These are phyloP conservation scores for Scheffersomyces spartinae DNA, from an alignment of 805 yeast species.

Conservation along the genomic window DNA sequence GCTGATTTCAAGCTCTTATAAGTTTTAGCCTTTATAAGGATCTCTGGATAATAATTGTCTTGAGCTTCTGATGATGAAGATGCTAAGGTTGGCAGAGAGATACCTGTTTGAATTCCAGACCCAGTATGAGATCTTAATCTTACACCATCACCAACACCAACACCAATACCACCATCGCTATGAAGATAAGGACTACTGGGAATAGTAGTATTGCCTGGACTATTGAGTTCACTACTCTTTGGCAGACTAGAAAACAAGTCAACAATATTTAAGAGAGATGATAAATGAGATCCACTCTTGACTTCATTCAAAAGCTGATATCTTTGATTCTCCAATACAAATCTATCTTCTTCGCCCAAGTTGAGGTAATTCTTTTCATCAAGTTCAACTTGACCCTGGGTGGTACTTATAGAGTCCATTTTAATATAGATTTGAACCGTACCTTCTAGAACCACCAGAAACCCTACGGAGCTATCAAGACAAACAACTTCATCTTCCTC, in stretches of 20 bases:
- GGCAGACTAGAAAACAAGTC: too few relatives aligned
- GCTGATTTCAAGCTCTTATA: slow-evolving; percentile 24
- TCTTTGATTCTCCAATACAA: slow-evolving; percentile 42
- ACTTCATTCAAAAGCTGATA: slow-evolving; percentile 74
- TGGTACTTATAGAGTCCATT: slow-evolving; percentile 15
- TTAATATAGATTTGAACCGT: slow-evolving; percentile 66
- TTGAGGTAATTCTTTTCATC: slow-evolving; percentile 3
- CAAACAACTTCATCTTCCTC: slow-evolving; percentile 66
- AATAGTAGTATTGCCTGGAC: too few relatives aligned
- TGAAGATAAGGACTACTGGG: too few relatives aligned
- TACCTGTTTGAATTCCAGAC: slow-evolving; percentile 3
- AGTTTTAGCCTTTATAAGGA: background rate
- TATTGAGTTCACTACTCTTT: too few relatives aligned
- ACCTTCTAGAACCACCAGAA: slow-evolving; percentile 90
- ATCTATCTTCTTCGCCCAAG: slow-evolving; percentile 28
- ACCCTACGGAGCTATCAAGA: slow-evolving; percentile 59
- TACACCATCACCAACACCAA: too few relatives aligned
- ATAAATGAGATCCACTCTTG: slow-evolving; percentile 72
- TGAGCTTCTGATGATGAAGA: slow-evolving; percentile 1
- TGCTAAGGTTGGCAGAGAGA: background rate
- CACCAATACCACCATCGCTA: too few relatives aligned
- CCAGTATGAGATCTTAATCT: too few relatives aligned
- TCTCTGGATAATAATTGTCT: background rate
- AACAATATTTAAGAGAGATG: slow-evolving; percentile 71
- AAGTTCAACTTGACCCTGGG: slow-evolving; percentile 1